Conservation (phyloP, 1,284 basidiomycete genomes). For the Pulchroboletus neoregius region DNA sequence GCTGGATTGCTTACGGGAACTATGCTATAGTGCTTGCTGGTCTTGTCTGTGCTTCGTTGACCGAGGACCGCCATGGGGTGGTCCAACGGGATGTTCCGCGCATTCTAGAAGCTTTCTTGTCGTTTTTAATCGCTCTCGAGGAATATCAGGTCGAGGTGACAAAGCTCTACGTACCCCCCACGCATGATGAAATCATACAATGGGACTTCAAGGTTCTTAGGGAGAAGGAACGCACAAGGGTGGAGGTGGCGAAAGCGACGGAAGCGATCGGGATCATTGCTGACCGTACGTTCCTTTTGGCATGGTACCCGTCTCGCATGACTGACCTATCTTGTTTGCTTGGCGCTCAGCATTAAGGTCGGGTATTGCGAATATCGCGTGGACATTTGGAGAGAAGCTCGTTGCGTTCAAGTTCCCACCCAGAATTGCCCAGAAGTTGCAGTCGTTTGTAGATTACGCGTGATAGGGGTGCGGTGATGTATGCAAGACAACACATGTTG, state of each 20-base stretch:
- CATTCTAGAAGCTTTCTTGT: constrained; percentile 70
- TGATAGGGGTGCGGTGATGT: too few relatives aligned
- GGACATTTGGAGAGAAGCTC: constrained; percentile 73
- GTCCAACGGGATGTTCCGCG: constrained; percentile 81
- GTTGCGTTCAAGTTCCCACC: constrained; percentile 76
- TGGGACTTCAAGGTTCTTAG: constrained; percentile 26
- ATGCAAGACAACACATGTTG: too few relatives aligned
- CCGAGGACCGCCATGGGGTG: constrained; percentile 77
- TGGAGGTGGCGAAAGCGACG: constrained; percentile 49
- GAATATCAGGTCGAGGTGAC: constrained; percentile 51
- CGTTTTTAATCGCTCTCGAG: constrained; percentile 64
- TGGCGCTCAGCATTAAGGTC: constrained; percentile 72
- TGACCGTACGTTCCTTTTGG: constrained; percentile 46
- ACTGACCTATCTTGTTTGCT: too few relatives aligned
- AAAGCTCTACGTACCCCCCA: constrained; percentile 36
- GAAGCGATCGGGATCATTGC: constrained; percentile 52
- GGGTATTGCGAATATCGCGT: constrained; percentile 60
- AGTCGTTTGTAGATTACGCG: constrained; percentile 64
- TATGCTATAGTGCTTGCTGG: constrained; percentile 55
- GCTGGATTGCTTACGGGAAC: not conserved
- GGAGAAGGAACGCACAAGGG: constrained; percentile 34
- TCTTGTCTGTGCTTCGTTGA: constrained; percentile 67
- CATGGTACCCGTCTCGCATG: too few relatives aligned
- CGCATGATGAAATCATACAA: constrained; percentile 35
- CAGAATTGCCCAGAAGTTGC: constrained; percentile 58